phyloP scores from a whole-genome alignment of 345 rosid species.

The Populus euphratica region DNA sequence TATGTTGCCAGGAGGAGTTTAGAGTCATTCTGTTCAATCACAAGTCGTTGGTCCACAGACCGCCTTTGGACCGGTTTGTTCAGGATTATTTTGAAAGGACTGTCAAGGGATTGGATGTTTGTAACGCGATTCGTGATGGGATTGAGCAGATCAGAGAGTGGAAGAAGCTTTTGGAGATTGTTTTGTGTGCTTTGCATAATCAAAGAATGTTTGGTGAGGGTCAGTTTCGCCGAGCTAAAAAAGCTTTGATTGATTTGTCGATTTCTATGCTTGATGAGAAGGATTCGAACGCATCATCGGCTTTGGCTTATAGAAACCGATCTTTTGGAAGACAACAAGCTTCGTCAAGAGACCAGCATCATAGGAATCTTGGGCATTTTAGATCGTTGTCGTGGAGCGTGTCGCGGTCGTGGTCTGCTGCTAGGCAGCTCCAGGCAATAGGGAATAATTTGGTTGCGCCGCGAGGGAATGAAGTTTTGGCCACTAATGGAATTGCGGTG shows the following conservation, averaged over 20 bases:
- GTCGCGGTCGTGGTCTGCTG: conserved; percentile 95
- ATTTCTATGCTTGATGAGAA: conserved; percentile 85
- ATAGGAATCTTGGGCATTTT: conserved; percentile 54
- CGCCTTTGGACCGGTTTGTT: conserved; percentile 45
- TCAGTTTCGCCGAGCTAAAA: conserved; percentile 82
- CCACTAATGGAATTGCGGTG: conserved; percentile 57
- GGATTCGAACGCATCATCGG: conserved; percentile 36
- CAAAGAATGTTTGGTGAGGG: conserved; percentile 64
- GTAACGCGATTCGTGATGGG: conserved; percentile 51
- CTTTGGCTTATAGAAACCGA: conserved; percentile 67
- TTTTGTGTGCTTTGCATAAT: conserved; percentile 45
- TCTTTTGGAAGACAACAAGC: conserved; percentile 62
- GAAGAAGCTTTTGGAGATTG: conserved; percentile 42
- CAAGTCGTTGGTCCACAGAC: conserved; percentile 21
- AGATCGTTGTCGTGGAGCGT: conserved; percentile 95
- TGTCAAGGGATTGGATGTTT: conserved; percentile 46
- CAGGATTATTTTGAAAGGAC: conserved; percentile 37
- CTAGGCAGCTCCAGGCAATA: conserved; percentile 78
- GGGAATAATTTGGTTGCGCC: conserved; percentile 63
- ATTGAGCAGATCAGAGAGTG: conserved; percentile 45
- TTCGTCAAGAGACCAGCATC: conserved; percentile 35
- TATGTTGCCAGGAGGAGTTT: conserved; percentile 66
- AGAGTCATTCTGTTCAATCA: conserved; percentile 44
- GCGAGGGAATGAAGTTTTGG: conserved; percentile 45
- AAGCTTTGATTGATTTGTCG: conserved; percentile 75